Conservation (phyloP, 805 yeast genomes). For the Isabelozyma gotoi region DNA sequence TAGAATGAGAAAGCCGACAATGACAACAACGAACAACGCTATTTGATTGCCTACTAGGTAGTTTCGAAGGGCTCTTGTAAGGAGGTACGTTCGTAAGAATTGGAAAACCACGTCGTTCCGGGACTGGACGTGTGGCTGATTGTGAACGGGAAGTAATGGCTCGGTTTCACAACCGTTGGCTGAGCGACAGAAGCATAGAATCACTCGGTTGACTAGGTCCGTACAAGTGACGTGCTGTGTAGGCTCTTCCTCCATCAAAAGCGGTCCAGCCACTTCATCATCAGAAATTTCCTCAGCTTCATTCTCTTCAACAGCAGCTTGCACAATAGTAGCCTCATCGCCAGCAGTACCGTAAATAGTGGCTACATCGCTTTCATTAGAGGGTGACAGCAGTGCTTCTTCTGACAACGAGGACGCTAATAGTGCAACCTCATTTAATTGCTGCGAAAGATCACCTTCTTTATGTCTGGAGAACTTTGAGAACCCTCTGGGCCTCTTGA, state of each 20-base stretch:
- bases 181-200: background rate
- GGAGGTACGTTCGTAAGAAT: slow-evolving; percentile 14
- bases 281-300: background rate
- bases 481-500: background rate
- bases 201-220: background rate
- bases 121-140: slow-evolving; percentile 5
- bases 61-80: slow-evolving; percentile 12
- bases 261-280: background rate
- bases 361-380: background rate
- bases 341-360: background rate
- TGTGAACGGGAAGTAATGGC: slow-evolving; percentile 19
- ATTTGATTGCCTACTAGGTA: slow-evolving; percentile 6
- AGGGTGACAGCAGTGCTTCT: background rate
- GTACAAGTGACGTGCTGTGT: slow-evolving; percentile 50
- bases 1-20: slow-evolving; percentile 5
- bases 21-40: slow-evolving; percentile 1
- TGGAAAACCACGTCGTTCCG: slow-evolving; percentile 7
- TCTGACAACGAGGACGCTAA: slow-evolving; percentile 19
- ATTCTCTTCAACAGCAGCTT: background rate
- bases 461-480: background rate
- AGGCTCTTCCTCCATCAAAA: background rate
- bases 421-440: slow-evolving; percentile 22
- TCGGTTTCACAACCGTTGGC: slow-evolving; percentile 7
- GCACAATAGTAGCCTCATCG: background rate
- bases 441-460: slow-evolving; percentile 7